Evolutionary conservation across 2,329 filamentous ascomycete genomes (phyloP), one percentile per base, ranked within the genome.

Genomic region (Sclerotinia borealis): DNA sequence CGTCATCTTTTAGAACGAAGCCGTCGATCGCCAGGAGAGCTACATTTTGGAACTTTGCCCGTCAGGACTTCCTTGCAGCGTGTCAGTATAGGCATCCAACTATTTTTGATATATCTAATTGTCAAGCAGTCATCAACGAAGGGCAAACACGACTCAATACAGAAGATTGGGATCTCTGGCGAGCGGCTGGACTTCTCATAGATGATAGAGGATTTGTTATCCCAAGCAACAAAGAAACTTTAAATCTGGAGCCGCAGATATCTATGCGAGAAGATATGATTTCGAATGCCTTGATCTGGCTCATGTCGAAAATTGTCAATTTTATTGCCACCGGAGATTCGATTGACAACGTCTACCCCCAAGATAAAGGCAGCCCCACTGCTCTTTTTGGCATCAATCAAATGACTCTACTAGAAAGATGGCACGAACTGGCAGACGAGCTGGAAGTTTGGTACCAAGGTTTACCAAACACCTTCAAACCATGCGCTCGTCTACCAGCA

Each of bases 31-130:
- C 79, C 13, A 79, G 85, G 25, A 80, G 77, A 71, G 84, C 85
- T 8, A 84, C 83, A 0, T 88, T 88, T 70, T 88, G 85, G 85
- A 87, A 87, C 67, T 85, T 88, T 72, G 85, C 85, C 19, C 77
- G 85, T 29, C 85, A 88, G 68, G 85, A 88, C 67, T 85, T 87
- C 75, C 76, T 88, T 36, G 81, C 84, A 69, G 85, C 85, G 59
- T 87, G 83, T 80, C 73, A 75, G 79, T 76, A 50, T 59, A 11
- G 15, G 25, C 15, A 36, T 19, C 13, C 37, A 36, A 11, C 9
- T 19, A 43, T 27, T 17, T 15, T 19, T 36, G 29, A 55, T 7
- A 11, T 29, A 2, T 47, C 59, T 61, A 61, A 61, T 22, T 39
- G 49, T 49, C 17, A 15, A 37, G 17, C 67, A 77, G 80, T 83